Evolutionary conservation across 306 rosid genomes (phyloP).

Genomic region (Biancaea sappan): DNA sequence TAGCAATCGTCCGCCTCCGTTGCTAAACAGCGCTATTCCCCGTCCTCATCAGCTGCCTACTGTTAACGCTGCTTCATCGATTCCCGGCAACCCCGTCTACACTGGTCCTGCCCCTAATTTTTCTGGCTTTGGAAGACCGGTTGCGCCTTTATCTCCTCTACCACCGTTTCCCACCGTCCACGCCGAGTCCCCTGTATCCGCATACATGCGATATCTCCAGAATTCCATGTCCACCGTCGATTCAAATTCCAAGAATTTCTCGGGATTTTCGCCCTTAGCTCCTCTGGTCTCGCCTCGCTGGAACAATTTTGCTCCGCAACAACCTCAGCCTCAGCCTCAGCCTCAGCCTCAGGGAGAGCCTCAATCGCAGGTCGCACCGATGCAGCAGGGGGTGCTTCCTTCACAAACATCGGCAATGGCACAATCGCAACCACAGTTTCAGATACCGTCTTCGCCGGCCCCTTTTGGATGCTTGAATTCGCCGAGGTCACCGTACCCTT

Average conservation of each 20-base stretch:
- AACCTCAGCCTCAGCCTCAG: conserved; percentile 33
- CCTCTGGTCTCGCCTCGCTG: conserved; percentile 66
- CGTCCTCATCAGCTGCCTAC: conserved; percentile 29
- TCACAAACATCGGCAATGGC: conserved; percentile 24
- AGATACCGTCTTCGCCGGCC: conserved; percentile 48
- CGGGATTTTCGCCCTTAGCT: conserved; percentile 62
- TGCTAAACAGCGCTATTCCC: conserved; percentile 36
- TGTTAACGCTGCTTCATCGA: neutral
- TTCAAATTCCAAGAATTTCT: conserved; percentile 48
- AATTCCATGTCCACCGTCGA: conserved; percentile 40
- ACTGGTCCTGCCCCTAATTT: conserved; percentile 8
- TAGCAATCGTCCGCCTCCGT: conserved; percentile 48
- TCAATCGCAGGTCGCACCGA: conserved; percentile 24
- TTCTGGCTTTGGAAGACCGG: conserved; percentile 43
- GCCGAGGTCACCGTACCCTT: conserved; percentile 55
- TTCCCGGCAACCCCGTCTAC: conserved; percentile 33
- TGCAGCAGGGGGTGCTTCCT: conserved; percentile 32
- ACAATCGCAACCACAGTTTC: conserved; percentile 40
- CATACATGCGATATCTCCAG: conserved; percentile 63
- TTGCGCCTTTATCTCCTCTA: conserved; percentile 60
- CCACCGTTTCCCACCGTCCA: conserved; percentile 70
- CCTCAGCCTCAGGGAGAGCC: conserved; percentile 35
- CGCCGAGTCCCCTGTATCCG: conserved; percentile 71
- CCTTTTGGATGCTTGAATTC: conserved; percentile 76
- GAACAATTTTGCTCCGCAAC: conserved; percentile 42